These are phyloP conservation scores for Lactifluus pinguis DNA, from an alignment of 768 basidiomycete species.

Conservation along the genomic window DNA sequence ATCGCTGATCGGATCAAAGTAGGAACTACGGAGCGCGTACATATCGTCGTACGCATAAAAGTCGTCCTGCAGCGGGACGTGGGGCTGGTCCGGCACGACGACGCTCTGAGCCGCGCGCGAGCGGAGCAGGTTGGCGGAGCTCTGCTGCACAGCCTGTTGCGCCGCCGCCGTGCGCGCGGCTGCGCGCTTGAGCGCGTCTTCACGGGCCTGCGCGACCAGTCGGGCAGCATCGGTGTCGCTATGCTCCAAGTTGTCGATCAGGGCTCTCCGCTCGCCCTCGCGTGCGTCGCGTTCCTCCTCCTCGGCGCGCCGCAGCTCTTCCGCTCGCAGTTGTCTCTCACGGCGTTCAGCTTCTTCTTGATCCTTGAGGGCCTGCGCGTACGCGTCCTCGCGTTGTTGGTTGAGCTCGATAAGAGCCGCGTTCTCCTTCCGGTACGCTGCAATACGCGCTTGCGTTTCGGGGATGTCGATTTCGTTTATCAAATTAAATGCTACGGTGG, in stretches of 20 bases:
- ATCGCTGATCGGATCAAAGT: conserved; percentile 67
- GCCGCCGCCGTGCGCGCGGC: conserved; percentile 42
- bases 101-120: conserved; percentile 56
- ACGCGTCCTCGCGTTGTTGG: conserved; percentile 70
- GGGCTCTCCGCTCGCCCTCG: conserved; percentile 59
- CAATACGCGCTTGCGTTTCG: conserved; percentile 78
- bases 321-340: conserved; percentile 60
- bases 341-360: conserved; percentile 73
- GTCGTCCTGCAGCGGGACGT: conserved; percentile 68
- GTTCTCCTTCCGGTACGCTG: conserved; percentile 70
- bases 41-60: conserved; percentile 69
- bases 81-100: conserved; percentile 69
- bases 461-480: conserved; percentile 79
- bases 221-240: conserved; percentile 62
- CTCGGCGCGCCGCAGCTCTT: conserved; percentile 55
- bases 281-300: conserved; percentile 71
- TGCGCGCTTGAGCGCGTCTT: conserved; percentile 52
- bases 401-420: conserved; percentile 79
- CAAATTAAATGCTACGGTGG: conserved; percentile 69
- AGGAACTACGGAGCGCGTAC: conserved; percentile 46
- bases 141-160: conserved; percentile 15
- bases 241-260: conserved; percentile 76
- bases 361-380: conserved; percentile 59
- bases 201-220: conserved; percentile 60
- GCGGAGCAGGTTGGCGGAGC: conserved; percentile 37